Base-by-base conservation (phyloP, 768 basidiomycete species). In the Xerocomellus chrysenteron region DNA sequence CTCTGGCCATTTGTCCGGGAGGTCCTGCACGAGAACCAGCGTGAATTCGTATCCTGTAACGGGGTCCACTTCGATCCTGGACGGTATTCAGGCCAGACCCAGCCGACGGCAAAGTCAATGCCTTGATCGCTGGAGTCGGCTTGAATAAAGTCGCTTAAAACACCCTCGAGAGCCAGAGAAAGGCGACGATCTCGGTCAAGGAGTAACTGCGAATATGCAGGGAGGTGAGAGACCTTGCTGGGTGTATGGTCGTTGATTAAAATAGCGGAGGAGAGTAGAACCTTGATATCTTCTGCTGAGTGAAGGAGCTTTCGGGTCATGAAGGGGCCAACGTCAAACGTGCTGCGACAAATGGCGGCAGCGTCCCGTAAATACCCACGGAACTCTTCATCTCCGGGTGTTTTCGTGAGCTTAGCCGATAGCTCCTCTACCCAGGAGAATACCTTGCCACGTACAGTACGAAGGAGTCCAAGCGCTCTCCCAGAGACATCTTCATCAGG, bases 361-460 rank as follows among this genome's bases (percentile, higher is more conserved):
- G 48, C 37, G 13, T 68, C 67, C n/a, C 59, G 56, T 33, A 68
- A 44, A 1, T 56, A 30, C 1, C 40, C 40, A 12, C 51, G 46
- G 2, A 41, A 10, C 4, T 55, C 56, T 7, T 58, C 33, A 4
- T 46, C 45, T 14, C 35, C 48, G 0, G 24, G 37, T 13, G 55
- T 50, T 17, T 2, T 30, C 28, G 62, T 50, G 8, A 72, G 57
- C 26, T 65, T 66, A 8, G 48, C n/a, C 5, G 58, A 50, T 7
- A 78, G 57, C 19, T 78, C 60, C 9, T 57, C 33, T 42, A 75
- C 68, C 79, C 79, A 80, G 17, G 55, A 17, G 32, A 70, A 68
- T 5, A 70, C 59, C 10, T 68, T 67, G 4, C 43, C 12, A n/a
- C 78, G 71, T 21, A 72, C 68, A 17, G 50, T 47, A 7, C 62